phyloP scores from a whole-genome alignment of 768 basidiomycete species.

The Pholiota molesta region DNA sequence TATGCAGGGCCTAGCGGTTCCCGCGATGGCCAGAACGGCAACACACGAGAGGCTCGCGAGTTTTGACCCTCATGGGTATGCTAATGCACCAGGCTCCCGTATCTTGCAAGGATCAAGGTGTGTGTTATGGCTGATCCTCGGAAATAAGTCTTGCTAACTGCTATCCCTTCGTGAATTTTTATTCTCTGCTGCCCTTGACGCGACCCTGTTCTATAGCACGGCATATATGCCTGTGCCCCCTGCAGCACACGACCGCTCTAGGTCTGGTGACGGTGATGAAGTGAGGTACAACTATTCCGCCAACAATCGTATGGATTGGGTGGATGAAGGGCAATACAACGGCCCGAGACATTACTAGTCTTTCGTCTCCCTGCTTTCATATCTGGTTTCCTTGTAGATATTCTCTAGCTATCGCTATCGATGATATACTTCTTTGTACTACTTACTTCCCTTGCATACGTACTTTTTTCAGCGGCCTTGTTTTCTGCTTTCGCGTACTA shows the following conservation, averaged over 20 bases:
- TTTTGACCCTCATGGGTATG: constrained; percentile 23
- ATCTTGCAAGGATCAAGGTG: constrained; percentile 29
- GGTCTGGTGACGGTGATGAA: constrained; percentile 26
- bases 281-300: constrained; percentile 30
- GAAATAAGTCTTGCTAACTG: constrained; percentile 13
- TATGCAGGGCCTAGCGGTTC: constrained; percentile 18
- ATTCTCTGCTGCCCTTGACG: constrained; percentile 9
- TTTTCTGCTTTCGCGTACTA: background rate
- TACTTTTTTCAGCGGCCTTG: background rate
- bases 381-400: constrained; percentile 3
- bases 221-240: constrained; percentile 34
- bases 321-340: constrained; percentile 48
- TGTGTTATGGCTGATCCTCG: constrained; percentile 24
- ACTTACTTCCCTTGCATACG: background rate
- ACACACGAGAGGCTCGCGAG: constrained; percentile 28
- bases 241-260: constrained; percentile 28
- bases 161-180: background rate
- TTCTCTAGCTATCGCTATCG: background rate
- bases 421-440: background rate
- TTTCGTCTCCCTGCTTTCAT: background rate
- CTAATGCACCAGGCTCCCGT: constrained; percentile 14
- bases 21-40: constrained; percentile 19
- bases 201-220: constrained; percentile 21
- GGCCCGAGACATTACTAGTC: constrained; percentile 28
- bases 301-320: constrained; percentile 42